Conservation (phyloP, 345 rosid genomes). For the Arabidopsis arenosa region DNA sequence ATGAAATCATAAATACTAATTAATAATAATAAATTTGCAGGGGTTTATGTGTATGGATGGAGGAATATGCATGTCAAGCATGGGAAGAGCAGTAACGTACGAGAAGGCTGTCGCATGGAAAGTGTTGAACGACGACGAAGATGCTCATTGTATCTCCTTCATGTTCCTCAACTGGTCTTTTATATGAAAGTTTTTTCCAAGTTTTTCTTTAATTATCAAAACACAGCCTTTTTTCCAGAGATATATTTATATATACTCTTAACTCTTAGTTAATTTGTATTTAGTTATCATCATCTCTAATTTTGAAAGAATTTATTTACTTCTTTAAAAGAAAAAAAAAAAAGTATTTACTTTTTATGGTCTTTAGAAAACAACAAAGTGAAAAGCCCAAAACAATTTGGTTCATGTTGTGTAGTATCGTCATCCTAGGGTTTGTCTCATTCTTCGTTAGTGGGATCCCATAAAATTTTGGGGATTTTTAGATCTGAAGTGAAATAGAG, state of each 20-base stretch:
- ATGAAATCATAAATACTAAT: conserved; percentile 3
- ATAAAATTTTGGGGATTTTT: too few relatives aligned
- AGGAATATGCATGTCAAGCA: conserved; percentile 92
- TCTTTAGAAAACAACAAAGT: too few relatives aligned
- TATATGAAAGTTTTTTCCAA: conserved; percentile 46
- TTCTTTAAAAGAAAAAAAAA: conserved; percentile 32
- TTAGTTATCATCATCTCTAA: conserved; percentile 29
- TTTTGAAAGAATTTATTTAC: conserved; percentile 27
- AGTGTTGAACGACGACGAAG: conserved; percentile 86
- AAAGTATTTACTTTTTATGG: neutral
- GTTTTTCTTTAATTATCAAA: conserved; percentile 30
- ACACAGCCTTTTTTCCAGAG: conserved; percentile 32
- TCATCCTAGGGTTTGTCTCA: too few relatives aligned
- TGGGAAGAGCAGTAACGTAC: conserved; percentile 91
- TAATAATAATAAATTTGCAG: conserved; percentile 46
- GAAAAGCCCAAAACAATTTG: too few relatives aligned
- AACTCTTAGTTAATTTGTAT: conserved; percentile 37
- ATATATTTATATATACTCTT: conserved; percentile 38
- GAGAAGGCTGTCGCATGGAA: conserved; percentile 96
- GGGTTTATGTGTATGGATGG: conserved; percentile 86
- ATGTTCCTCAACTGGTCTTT: conserved; percentile 97
- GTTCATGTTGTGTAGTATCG: too few relatives aligned
- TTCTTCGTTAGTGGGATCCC: too few relatives aligned
- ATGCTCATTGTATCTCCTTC: conserved; percentile 87
- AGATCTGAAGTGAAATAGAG: too few relatives aligned